Evolutionary conservation across 2,329 filamentous ascomycete genomes (phyloP).

Genomic region (Aspergillus novofumigatus): DNA sequence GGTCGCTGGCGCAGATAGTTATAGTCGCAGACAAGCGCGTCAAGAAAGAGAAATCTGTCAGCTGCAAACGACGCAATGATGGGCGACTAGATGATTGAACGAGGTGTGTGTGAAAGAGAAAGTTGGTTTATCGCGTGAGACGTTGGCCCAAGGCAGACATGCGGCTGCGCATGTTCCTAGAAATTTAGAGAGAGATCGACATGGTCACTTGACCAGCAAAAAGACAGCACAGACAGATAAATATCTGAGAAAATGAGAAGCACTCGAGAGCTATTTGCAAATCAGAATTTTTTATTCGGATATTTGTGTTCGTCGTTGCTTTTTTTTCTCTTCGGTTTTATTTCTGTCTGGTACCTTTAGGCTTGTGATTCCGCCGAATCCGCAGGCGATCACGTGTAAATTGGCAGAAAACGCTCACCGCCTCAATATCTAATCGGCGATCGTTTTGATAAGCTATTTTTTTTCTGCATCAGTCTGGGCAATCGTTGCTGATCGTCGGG

Average conservation of each 20-base stretch:
- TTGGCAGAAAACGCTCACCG: conserved; percentile 23
- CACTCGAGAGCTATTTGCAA: background rate
- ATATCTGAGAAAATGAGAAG: background rate
- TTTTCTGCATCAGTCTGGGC: conserved; percentile 14
- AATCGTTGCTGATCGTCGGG: background rate
- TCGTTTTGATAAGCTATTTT: conserved; percentile 22
- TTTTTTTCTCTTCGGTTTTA: background rate
- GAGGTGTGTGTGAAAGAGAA: background rate
- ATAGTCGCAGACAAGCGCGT: conserved; percentile 21
- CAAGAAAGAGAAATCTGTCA: conserved; percentile 12
- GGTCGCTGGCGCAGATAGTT: conserved; percentile 16
- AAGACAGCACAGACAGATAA: background rate
- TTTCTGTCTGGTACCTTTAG: background rate
- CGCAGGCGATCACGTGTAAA: conserved; percentile 14
- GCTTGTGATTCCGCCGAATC: conserved; percentile 10
- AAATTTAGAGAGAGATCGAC: conserved; percentile 8
- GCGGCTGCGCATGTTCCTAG: conserved; percentile 13
- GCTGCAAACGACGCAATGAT: conserved; percentile 32
- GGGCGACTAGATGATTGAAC: conserved; percentile 22
- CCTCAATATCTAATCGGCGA: conserved; percentile 29
- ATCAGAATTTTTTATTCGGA: background rate
- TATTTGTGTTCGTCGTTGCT: background rate
- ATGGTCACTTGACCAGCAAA: background rate
- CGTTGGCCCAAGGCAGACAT: conserved; percentile 10
- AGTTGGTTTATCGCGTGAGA: conserved; percentile 6